Base-by-base conservation (phyloP, 495 filamentous ascomycete genomes). In the Evansstolkia leycettana region DNA sequence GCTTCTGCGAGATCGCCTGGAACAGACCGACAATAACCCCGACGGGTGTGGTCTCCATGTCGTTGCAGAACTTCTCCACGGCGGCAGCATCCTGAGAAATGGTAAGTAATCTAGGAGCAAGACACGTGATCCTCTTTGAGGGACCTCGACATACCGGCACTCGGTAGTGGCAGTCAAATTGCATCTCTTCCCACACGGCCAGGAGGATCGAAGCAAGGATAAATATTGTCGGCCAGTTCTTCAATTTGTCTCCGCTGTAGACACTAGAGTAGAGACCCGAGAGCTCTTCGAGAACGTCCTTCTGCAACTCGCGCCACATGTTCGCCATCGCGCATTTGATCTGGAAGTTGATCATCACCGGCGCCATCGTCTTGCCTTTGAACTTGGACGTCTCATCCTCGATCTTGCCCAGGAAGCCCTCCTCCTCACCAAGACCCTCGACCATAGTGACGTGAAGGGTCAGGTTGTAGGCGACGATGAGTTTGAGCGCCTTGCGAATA, bases 291-390 rank as follows among this genome's bases (percentile, higher is more conserved):
- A 94, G 65, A 29, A 94, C 80, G 41, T 94, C 87, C 63, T 92
- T 92, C 57, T 92, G 84, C 28, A 94, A 65, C 55, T 92, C 87
- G 40, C 87, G 84, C 87, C 87, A 94, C 82, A 93, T 86, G 48
- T 84, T 82, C 19, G 84, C 86, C 67, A 94, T 76, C 31, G 87
- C 87, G 51, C 77, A 84, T 70, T 94, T 94, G 61, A 94, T 81
- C 63, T 94, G 84, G 73, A 94, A 94, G 66, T 94, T 94, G 74
- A 94, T 89, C 86, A 94, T 90, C 42, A 94, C 84, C 2, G 87
- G 87, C 11, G 87, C 87, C 44, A 90, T 73, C 17, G 76, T 86
- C 70, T 89, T 87, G 52, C 87, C 87, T 39, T 65, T 71, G 70
- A 79, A 93, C 42, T 80, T 87, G 37, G 83, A 89, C 17, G 72